These are phyloP conservation scores for Ceratobasidium papillatum DNA, from an alignment of 1,284 basidiomycete species.

Conservation along the genomic window DNA sequence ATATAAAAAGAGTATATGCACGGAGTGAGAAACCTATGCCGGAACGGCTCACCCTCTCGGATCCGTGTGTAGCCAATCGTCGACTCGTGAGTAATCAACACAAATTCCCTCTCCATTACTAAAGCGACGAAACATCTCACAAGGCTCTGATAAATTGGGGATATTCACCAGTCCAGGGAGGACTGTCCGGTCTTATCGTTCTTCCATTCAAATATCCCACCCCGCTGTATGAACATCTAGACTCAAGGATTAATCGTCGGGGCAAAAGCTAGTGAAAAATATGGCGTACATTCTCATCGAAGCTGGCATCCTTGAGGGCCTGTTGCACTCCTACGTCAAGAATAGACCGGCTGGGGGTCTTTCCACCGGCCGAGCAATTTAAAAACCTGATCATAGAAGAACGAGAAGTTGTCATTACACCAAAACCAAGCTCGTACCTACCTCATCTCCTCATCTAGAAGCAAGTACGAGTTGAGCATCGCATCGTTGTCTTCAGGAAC, in stretches of 20 bases:
- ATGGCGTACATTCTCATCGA: conserved; percentile 48
- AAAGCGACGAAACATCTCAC: no score
- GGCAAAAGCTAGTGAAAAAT: background rate
- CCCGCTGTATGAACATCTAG: conserved; percentile 50
- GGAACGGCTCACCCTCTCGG: no score
- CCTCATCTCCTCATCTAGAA: conserved; percentile 55
- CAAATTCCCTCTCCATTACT: no score
- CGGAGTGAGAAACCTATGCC: no score
- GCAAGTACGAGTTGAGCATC: conserved; percentile 55
- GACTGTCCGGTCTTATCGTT: conserved; percentile 34
- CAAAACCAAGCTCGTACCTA: conserved; percentile 16
- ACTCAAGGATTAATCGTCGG: background rate
- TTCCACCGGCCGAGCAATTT: conserved; percentile 50
- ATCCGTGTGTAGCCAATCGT: no score
- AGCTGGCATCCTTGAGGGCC: conserved; percentile 54
- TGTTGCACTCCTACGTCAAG: conserved; percentile 53
- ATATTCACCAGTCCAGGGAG: conserved; percentile 22
- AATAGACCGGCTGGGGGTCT: conserved; percentile 52
- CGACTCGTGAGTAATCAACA: no score
- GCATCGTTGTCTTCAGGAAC: conserved; percentile 55
- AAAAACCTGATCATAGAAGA: conserved; percentile 49
- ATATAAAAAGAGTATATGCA: no score
- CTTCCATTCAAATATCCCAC: conserved; percentile 54
- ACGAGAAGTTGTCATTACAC: background rate
- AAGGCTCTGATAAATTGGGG: no score